phyloP scores from a whole-genome alignment of 345 rosid species.

The Noccaea caerulescens region DNA sequence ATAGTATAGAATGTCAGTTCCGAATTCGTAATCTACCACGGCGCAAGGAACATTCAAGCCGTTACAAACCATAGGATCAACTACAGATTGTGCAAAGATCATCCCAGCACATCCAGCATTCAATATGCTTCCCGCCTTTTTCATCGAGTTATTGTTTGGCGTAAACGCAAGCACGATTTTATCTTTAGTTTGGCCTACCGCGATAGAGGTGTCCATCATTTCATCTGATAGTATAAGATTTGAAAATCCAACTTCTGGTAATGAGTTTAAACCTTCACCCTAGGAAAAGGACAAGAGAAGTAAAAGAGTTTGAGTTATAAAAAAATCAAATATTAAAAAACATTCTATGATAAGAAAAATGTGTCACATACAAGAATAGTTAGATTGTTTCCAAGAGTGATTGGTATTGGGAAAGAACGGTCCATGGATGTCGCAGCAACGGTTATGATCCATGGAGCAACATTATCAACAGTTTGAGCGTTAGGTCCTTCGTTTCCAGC shows the following conservation, averaged over 20 bases:
- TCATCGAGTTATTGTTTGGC: slow-evolving; percentile 31
- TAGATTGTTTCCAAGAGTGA: slow-evolving; percentile 48
- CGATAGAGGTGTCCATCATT: slow-evolving; percentile 5
- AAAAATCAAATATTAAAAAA: background rate
- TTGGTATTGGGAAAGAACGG: slow-evolving; percentile 49
- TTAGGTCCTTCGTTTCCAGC: slow-evolving; percentile 51
- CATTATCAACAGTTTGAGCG: slow-evolving; percentile 49
- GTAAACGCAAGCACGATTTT: slow-evolving; percentile 48
- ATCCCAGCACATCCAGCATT: slow-evolving; percentile 50
- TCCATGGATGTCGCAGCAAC: slow-evolving; percentile 57
- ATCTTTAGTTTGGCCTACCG: slow-evolving; percentile 39
- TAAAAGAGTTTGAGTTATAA: background rate
- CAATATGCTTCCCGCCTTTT: slow-evolving; percentile 43
- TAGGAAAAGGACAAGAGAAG: background rate
- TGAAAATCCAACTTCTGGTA: slow-evolving; percentile 38
- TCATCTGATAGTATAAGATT: slow-evolving; percentile 37
- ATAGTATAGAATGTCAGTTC: slow-evolving; percentile 47
- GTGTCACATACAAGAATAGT: slow-evolving; percentile 40
- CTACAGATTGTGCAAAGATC: slow-evolving; percentile 43
- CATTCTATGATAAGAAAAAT: background rate
- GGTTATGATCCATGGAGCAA: slow-evolving; percentile 61
- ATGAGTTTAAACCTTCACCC: slow-evolving; percentile 43
- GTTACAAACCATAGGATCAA: slow-evolving; percentile 50
- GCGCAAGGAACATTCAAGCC: slow-evolving; percentile 42
- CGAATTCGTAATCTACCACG: slow-evolving; percentile 46